Conservation (phyloP, 441 rosid genomes). For the Croton laevigatus region DNA sequence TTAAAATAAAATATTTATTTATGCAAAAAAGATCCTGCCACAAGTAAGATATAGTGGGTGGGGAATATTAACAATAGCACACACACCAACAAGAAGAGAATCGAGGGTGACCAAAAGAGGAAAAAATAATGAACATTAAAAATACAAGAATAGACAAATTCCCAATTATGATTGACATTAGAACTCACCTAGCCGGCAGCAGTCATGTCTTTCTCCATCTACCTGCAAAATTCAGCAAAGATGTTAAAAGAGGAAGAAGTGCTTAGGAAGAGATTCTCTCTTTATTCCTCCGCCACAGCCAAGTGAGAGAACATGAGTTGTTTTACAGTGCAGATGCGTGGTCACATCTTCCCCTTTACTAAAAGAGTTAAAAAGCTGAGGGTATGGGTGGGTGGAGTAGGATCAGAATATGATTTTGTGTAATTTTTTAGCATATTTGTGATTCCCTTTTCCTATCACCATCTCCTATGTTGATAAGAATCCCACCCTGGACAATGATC, state of each 20-base stretch:
- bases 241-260: slow-evolving; percentile 33
- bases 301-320: slow-evolving; percentile 21
- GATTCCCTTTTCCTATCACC: slow-evolving; percentile 37
- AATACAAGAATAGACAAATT: slow-evolving; percentile 12
- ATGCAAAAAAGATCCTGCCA: slow-evolving; percentile 5
- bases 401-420: slow-evolving; percentile 44
- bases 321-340: slow-evolving; percentile 24
- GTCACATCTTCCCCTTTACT: slow-evolving; percentile 40
- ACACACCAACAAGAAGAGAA: slow-evolving; percentile 24
- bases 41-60: slow-evolving; percentile 24
- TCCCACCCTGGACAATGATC: slow-evolving; percentile 32
- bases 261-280: slow-evolving; percentile 39
- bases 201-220: slow-evolving; percentile 25
- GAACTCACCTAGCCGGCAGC: slow-evolving; percentile 27
- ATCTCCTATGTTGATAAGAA: slow-evolving; percentile 48
- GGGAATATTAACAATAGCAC: slow-evolving; percentile 27
- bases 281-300: slow-evolving; percentile 51
- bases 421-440: slow-evolving; percentile 24
- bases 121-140: neutral
- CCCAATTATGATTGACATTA: slow-evolving; percentile 32
- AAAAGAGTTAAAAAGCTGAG: slow-evolving; percentile 22
- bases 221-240: slow-evolving; percentile 21
- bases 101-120: slow-evolving; percentile 23
- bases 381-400: slow-evolving; percentile 33
- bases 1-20: neutral